A percentile compares a stretch with the other conserved stretches of the same genome.
Conservation (phyloP, 768 basidiomycete species). For the Suillus ampliporus region DNA sequence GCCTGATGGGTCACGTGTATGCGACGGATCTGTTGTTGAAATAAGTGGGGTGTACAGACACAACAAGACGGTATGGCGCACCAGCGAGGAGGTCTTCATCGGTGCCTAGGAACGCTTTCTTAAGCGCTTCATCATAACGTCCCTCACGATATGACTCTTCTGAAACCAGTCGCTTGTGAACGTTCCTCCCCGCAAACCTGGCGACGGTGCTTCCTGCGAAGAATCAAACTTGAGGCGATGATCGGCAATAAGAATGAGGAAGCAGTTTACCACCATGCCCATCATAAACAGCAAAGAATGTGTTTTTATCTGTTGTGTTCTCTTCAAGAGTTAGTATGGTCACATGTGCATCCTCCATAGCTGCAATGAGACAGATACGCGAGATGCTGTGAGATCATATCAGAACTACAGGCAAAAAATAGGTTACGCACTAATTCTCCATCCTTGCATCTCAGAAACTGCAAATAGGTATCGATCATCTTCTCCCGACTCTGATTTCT, state of each 20-base stretch:
- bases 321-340: conserved; percentile 73
- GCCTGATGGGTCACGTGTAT: conserved; percentile 91
- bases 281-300: conserved; percentile 97
- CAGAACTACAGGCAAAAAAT: background rate
- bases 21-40: conserved; percentile 71
- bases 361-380: conserved; percentile 48
- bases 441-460: conserved; percentile 98
- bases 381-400: conserved; percentile 16
- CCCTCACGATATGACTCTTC: conserved; percentile 75
- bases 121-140: conserved; percentile 79
- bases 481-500: conserved; percentile 74
- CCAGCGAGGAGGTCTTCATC: conserved; percentile 93
- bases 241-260: conserved; percentile 8
- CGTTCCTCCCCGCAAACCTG: conserved; percentile 81
- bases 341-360: conserved; percentile 97
- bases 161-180: conserved; percentile 76
- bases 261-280: conserved; percentile 84
- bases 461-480: conserved; percentile 76
- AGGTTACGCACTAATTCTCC: conserved; percentile 88
- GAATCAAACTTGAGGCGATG: conserved; percentile 13
- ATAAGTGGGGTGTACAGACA: conserved; percentile 7
- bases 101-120: conserved; percentile 88
- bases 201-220: conserved; percentile 79
- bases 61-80: conserved; percentile 41
- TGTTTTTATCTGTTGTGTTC: conserved; percentile 51